Evolutionary conservation across 345 rosid genomes (phyloP), one percentile per base, ranked within the genome.

Genomic region (Gossypium turneri): DNA sequence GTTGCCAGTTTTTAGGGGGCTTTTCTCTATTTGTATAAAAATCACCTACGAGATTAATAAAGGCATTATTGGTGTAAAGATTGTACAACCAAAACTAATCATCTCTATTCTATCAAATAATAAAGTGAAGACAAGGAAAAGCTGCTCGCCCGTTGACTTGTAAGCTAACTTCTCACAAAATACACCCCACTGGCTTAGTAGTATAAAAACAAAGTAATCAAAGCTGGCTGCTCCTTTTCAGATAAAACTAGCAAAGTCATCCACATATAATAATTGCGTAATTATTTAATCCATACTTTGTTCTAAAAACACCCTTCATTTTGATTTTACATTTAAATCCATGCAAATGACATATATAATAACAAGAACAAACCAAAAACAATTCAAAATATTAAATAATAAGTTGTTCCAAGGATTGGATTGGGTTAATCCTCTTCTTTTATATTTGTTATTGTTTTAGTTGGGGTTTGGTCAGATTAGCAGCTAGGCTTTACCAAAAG

Each of bases 71-170:
- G 3, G 24, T n/a, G 24, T 16, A 17, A 52, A 52, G 56, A 8
- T 52, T 52, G 56, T 19, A 7, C 59, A 55, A 19, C 59, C 25
- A 55, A n/a, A n/a, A n/a, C 9, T 9, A 11, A 8, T n/a, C 10
- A 19, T 55, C 20, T 19, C 25, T 55, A 19, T 19, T 5, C 38
- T 0, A 4, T 29, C 38, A 4, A 4, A 34, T 34, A 34, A 34
- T 34, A 34, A 5, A 34, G 7, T 34, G 7, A 34, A 34, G 7
- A 34, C 7, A 3, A 53, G 9, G 10, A 17, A 19, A 58, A 59
- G 64, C 13, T 51, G 56, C 25, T 17, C 17, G 48, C 55, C 75
- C 80, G 78, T 78, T 82, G 87, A 84, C 85, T 78, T 77, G 0
- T 5, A 38, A 45, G 50, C 77, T 55, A 75, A 81, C 64, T 34